Evolutionary conservation across 2,329 filamentous ascomycete species (phyloP).

Genomic region (Ceratocystis huliohia): DNA sequence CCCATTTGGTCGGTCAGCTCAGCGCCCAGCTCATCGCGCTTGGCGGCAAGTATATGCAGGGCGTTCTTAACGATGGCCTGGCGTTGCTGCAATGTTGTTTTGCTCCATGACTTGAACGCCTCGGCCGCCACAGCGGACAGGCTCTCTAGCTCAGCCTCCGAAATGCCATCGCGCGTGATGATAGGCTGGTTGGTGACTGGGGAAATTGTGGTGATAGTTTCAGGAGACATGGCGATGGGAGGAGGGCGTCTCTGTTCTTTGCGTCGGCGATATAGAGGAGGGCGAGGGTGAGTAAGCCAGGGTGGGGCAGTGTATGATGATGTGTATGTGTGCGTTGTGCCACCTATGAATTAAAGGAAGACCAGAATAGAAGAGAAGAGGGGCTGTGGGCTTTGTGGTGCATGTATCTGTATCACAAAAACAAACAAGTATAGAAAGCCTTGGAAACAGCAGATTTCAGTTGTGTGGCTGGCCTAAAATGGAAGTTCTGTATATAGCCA

Average conservation of each 20-base stretch:
- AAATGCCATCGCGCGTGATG: conserved; percentile 63
- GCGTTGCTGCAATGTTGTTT: conserved; percentile 60
- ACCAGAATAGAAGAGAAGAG: background rate
- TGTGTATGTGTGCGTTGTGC: background rate
- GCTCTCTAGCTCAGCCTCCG: conserved; percentile 53
- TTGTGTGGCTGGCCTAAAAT: background rate
- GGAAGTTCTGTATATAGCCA: background rate
- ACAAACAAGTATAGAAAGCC: background rate
- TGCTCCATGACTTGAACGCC: conserved; percentile 65
- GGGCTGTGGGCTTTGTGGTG: background rate
- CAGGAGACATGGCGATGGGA: conserved; percentile 42
- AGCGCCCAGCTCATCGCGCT: conserved; percentile 65
- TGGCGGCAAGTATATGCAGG: conserved; percentile 53
- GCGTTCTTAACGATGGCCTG: conserved; percentile 73
- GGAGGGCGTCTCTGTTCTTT: background rate
- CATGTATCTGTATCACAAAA: background rate
- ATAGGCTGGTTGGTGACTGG: conserved; percentile 78
- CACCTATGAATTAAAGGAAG: background rate
- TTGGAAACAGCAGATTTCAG: background rate
- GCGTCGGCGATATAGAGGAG: background rate
- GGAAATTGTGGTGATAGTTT: conserved; percentile 67
- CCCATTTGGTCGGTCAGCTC: conserved; percentile 95
- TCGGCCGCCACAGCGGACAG: conserved; percentile 60
- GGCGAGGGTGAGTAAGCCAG: background rate
- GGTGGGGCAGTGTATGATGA: background rate